Evolutionary conservation across 2,329 filamentous ascomycete species (phyloP).

Genomic region (Aureobasidium lini): DNA sequence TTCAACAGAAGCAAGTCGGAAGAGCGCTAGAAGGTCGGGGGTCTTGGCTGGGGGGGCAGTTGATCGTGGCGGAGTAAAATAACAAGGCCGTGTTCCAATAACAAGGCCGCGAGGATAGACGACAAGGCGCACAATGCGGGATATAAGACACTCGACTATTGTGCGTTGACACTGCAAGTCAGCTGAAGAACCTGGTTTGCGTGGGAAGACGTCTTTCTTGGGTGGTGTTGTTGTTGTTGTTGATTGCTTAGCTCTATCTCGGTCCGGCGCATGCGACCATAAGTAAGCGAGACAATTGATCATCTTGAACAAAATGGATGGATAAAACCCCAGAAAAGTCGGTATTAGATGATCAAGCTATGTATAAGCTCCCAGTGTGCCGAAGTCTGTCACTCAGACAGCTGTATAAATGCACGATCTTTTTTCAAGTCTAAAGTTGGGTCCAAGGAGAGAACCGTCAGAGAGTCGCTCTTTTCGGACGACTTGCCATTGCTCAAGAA

Average conservation of each 20-base stretch:
- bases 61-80: slow-evolving; percentile 10
- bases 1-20: slow-evolving; percentile 8
- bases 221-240: neutral
- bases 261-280: neutral
- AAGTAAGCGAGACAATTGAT: too few species aligned
- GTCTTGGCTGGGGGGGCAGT: neutral
- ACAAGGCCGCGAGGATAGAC: neutral
- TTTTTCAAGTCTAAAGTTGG: too few species aligned
- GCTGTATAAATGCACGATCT: too few species aligned
- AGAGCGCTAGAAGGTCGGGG: slow-evolving; percentile 7
- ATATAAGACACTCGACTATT: neutral
- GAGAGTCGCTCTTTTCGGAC: too few species aligned
- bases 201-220: too few species aligned
- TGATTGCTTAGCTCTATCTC: neutral
- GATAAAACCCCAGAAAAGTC: too few species aligned
- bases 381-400: too few species aligned
- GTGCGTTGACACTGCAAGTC: neutral
- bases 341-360: too few species aligned
- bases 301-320: too few species aligned
- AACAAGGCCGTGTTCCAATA: slow-evolving; percentile 2
- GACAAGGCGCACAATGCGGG: neutral
- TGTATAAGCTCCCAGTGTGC: too few species aligned
- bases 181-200: neutral
- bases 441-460: too few species aligned
- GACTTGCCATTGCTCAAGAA: too few species aligned